Base-by-base conservation (phyloP, 2,329 filamentous ascomycete genomes). In the Sclerotinia glacialis region DNA sequence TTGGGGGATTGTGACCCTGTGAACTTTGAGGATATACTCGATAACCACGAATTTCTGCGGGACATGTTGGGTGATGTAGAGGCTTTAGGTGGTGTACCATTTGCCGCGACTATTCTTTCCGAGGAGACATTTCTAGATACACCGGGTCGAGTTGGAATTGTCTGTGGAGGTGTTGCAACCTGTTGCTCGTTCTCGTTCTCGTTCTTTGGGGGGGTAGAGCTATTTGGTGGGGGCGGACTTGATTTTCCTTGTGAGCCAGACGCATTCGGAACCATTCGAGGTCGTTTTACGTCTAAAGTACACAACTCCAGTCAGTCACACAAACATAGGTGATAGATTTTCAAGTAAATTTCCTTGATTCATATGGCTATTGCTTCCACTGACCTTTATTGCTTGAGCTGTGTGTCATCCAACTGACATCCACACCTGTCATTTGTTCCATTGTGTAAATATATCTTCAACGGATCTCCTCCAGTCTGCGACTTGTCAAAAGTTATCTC, bases 1-100 rank as follows among this genome's bases (percentile, higher is more conserved):
- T 46, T 53, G 68, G 71, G 63, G 73, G 76, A 69, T 69, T 76
- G 70, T 44, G 67, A 65, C 28, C 74, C 70, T 73, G 91, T 93
- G 80, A 98, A 97, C 77, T 96, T 97, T 71, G 92, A 94, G 70
- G 92, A 96, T 71, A 98, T 87, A 75, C 88, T 97, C 66, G 91
- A 92, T 74, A 98, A 93, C 95, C 95, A 99, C 18, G 93, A 97
- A 69, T 88, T 89, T 65, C 86, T 80, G 70, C 92, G 67, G 11
- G 68, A 63, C 2, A 62, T 66, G 9, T 71, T 68, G 12, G 73
- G 71, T 1, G 69, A 65, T 11, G 74, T 71, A 42, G 60, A 65
- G 5, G 68, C 49, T 67, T 74, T 76, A n/a, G 67, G 67, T 26
- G 69, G 40, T 59, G 65, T 72, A 54, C 71, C 70, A 67, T 74